Evolutionary conservation across 805 yeast genomes (phyloP).

Genomic region (Saccharomycopsis synnaedendra): DNA sequence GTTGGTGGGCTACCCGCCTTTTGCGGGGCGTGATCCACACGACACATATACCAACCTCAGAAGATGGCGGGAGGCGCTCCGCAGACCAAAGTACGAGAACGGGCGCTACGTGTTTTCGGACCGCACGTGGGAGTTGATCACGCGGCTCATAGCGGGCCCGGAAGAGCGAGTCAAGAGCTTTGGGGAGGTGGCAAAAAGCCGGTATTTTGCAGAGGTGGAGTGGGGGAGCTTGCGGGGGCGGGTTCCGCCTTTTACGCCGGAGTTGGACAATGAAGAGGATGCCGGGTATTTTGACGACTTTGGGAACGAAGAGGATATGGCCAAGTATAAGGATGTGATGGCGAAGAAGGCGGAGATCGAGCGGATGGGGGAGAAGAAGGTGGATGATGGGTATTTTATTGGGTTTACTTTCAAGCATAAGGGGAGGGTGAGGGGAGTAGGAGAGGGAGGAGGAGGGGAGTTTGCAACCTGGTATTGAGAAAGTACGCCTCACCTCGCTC

Average conservation of each 20-base stretch:
- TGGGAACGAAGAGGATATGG: conserved; percentile 93
- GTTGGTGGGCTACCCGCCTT: conserved; percentile 94
- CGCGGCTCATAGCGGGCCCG: conserved; percentile 71
- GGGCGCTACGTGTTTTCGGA: conserved; percentile 90
- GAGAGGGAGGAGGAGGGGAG: too few relatives aligned
- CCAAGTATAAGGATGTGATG: conserved; percentile 92
- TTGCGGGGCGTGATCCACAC: conserved; percentile 85
- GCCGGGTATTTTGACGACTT: conserved; percentile 99
- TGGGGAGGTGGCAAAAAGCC: conserved; percentile 67
- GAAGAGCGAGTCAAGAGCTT: conserved; percentile 63
- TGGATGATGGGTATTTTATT: conserved; percentile 64
- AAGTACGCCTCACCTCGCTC: too few relatives aligned
- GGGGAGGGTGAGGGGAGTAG: conserved; percentile 23
- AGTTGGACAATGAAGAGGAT: conserved; percentile 91
- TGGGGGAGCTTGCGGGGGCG: conserved; percentile 60
- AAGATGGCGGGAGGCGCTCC: conserved; percentile 80
- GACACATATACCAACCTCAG: conserved; percentile 91
- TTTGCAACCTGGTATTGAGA: too few relatives aligned
- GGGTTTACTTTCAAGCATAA: conserved; percentile 91
- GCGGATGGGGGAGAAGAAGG: conserved; percentile 55
- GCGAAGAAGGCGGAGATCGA: conserved; percentile 84
- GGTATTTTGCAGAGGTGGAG: conserved; percentile 76
- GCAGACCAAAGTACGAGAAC: conserved; percentile 85
- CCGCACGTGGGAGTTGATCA: conserved; percentile 87
- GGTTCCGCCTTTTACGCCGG: conserved; percentile 94